These are phyloP conservation scores for Phytophthora pini DNA, from an alignment of 352 stramenopile genomes.

Conservation along the genomic window DNA sequence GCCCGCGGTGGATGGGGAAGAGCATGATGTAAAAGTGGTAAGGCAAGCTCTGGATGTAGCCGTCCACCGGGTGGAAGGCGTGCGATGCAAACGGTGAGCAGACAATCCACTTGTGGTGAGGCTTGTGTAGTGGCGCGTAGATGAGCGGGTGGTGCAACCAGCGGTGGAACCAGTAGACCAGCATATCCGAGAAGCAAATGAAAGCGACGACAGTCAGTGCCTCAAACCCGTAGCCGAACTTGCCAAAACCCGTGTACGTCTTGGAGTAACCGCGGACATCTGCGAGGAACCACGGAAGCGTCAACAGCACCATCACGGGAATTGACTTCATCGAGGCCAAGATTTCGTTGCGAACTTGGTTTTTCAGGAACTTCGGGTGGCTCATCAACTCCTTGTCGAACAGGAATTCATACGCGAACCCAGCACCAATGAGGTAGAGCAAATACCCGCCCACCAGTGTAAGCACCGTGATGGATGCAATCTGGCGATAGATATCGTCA, in stretches of 20 bases:
- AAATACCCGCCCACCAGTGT: slow-evolving; percentile 63
- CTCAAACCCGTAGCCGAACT: slow-evolving; percentile 53
- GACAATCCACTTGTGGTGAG: slow-evolving; percentile 82
- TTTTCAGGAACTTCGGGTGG: slow-evolving; percentile 70
- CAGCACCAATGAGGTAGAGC: slow-evolving; percentile 62
- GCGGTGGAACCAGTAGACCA: slow-evolving; percentile 87
- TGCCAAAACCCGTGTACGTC: slow-evolving; percentile 54
- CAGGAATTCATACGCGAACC: slow-evolving; percentile 59
- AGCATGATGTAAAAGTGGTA: slow-evolving; percentile 78
- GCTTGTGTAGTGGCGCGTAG: slow-evolving; percentile 74
- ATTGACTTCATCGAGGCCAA: slow-evolving; percentile 55
- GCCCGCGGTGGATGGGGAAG: slow-evolving; percentile 64
- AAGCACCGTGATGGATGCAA: slow-evolving; percentile 52
- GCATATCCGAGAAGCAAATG: slow-evolving; percentile 77
- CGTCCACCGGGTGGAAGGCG: slow-evolving; percentile 77
- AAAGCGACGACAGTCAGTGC: slow-evolving; percentile 58
- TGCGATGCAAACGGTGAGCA: slow-evolving; percentile 74
- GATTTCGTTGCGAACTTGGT: slow-evolving; percentile 72
- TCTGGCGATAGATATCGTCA: slow-evolving; percentile 53
- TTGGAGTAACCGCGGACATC: slow-evolving; percentile 65
- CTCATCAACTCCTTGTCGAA: slow-evolving; percentile 72
- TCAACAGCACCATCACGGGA: slow-evolving; percentile 70
- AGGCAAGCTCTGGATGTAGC: slow-evolving; percentile 68
- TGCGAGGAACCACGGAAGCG: slow-evolving; percentile 68
- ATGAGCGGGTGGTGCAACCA: slow-evolving; percentile 69